Base-by-base conservation (phyloP, 441 rosid species). In the Iberis amara region DNA sequence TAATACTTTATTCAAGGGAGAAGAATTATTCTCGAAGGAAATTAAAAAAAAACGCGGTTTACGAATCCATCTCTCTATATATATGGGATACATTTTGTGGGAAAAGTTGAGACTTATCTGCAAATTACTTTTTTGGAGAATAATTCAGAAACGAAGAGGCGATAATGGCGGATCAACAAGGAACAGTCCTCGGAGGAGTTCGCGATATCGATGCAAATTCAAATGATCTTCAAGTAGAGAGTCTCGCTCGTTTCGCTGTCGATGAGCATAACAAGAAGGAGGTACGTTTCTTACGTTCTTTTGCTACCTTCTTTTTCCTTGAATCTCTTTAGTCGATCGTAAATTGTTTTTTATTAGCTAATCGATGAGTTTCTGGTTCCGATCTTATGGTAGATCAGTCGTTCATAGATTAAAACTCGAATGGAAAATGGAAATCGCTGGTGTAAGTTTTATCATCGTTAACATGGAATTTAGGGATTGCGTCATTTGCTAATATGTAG, bases 231-330 rank as follows among this genome's bases (percentile, higher is more conserved):
- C 87, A 82, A 62, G 61, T 79, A 38, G 84, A 82, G 13, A 52
- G 45, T 51, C 91, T 88, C 4, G 87, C 85, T 64, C 94, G 84
- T 61, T 88, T 78, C 43, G 89, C 94, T 9, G 91, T 88, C 39
- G 96, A 88, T 10, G 89, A 88, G 46, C 73, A 81, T 55, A 88
- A 88, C 81, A 80, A 79, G 75, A 79, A 88, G 55, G 75, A 78
- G 79, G 94, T 87, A 0, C 23, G 14, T 31, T 23, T 18, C 21
- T n/a, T 18, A 18, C 21, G 21, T 3, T 18, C 1, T 18, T 18
- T 18, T 3, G 2, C 21, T 18, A 18, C 21, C 21, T 18, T 18
- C 21, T 18, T 4, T 14, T 21, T 15, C 47, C 24, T 44, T 12
- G 3, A 9, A 28, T 30, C 40, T 42, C 7, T 39, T 45, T 52